Evolutionary conservation across 179 eudicot genomes (phyloP).

Genomic region (Dionaea muscipula): DNA sequence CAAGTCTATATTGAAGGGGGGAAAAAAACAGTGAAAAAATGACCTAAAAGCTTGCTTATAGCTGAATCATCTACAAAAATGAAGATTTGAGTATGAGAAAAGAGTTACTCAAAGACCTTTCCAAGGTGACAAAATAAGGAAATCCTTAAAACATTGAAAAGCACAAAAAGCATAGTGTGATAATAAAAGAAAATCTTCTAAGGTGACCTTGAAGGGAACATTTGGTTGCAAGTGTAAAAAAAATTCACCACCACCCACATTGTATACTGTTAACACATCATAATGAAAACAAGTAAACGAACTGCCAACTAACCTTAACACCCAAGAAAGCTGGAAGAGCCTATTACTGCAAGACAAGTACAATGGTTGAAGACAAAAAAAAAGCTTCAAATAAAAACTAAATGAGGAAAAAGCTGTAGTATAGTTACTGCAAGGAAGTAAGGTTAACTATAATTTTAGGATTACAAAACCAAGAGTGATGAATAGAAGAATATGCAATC

Average conservation of each 20-base stretch:
- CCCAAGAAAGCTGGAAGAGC: too few species aligned
- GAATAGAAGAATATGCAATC: too few species aligned
- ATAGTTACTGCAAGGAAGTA: too few species aligned
- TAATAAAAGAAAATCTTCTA: background rate
- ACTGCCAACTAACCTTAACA: too few species aligned
- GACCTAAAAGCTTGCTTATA: background rate
- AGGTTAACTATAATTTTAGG: too few species aligned
- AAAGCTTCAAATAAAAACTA: background rate
- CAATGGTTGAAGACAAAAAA: too few species aligned
- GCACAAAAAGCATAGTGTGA: background rate
- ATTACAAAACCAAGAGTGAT: too few species aligned
- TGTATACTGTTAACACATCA: too few species aligned
- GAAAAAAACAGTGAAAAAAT: background rate
- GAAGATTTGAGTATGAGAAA: background rate
- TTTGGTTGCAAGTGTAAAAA: too few species aligned
- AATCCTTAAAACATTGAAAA: background rate
- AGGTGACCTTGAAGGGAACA: background rate
- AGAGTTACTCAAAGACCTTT: background rate
- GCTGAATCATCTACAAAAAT: background rate
- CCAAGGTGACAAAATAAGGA: background rate
- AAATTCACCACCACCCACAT: too few species aligned
- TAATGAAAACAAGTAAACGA: too few species aligned
- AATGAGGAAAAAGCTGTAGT: constrained; percentile 10
- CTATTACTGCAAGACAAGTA: too few species aligned
- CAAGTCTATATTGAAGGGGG: background rate